Percentiles rank a stretch among this genome's conserved stretches.
phyloP scores from a whole-genome alignment of 768 basidiomycete species.

The Pleurotus tuber-regium region DNA sequence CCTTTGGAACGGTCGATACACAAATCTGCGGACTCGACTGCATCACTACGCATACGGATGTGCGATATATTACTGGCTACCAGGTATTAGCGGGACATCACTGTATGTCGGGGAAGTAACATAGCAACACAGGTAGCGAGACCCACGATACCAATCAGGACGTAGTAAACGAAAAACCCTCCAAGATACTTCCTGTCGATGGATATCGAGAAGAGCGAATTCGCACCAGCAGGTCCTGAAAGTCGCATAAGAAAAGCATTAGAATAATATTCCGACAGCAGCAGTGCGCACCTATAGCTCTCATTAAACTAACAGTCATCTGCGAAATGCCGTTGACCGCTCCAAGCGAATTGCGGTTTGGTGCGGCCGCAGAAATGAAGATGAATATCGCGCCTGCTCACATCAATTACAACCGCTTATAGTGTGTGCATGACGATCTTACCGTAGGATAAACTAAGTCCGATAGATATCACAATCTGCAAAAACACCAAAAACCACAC shows the following conservation, averaged over 20 bases:
- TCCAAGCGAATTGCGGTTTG: neutral
- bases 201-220: neutral
- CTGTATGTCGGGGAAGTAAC: neutral
- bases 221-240: neutral
- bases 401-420: neutral
- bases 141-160: neutral
- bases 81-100: neutral
- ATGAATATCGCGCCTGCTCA: neutral
- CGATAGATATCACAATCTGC: conserved; percentile 27
- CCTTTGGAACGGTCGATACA: no score
- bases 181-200: neutral
- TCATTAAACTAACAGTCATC: neutral
- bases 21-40: no score
- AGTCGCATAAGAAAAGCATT: neutral
- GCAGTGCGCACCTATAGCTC: neutral
- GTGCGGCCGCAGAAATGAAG: conserved; percentile 4
- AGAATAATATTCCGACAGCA: neutral
- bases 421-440: conserved; percentile 16
- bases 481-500: conserved; percentile 25
- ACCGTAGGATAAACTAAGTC: conserved; percentile 32
- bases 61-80: no score
- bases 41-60: no score
- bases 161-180: neutral
- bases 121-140: neutral
- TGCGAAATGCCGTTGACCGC: conserved; percentile 4